Base-by-base conservation (phyloP, 805 yeast genomes). In the Naumovozyma castellii region DNA sequence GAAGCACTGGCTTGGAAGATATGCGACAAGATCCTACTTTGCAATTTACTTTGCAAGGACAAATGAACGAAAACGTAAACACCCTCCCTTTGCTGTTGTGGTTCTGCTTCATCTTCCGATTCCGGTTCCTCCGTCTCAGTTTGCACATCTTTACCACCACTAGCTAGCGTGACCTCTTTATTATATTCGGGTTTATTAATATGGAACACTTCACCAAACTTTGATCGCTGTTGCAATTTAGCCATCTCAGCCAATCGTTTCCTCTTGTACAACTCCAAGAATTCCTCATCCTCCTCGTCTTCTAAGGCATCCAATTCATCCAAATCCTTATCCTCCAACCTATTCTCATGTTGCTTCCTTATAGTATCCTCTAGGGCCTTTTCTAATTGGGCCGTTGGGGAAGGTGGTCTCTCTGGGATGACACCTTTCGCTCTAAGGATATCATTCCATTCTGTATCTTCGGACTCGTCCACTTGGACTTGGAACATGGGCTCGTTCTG, bases 371-470 rank as follows among this genome's bases (percentile, higher is more conserved):
- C 87, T 34, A 88, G 61, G 2, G 94, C 94, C 50, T 81, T 88
- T 57, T 92, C 97, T 35, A 92, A 58, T 60, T 85, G 82, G 33
- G 73, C 84, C 0, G 94, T 78, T 8, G 95, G 95, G 16, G 94
- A 84, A 18, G 88, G 87, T 19, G 94, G 86, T 51, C 82, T 79
- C 55, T 84, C 87, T 1, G 98, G 98, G 37, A 92, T 85, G 40
- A 92, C 78, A 18, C 97, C 97, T 46, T 88, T 84, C 3, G 76
- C 73, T 48, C 99, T 70, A 34, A 92, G 70, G 48, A 92, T 87
- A 61, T 92, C 99, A 58, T 92, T 92, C 98, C 99, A 92, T 61
- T 92, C 98, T 0, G 98, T 92, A 59, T 92, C 99, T 62, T 92
- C 99, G 45, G 75, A 76, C 28, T 95, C 97, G 62, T 92, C 88